A percentile compares a stretch with the other conserved stretches of the same genome.
Conservation (phyloP, 176 grass and related monocot species). For the Oryza longistaminata region DNA sequence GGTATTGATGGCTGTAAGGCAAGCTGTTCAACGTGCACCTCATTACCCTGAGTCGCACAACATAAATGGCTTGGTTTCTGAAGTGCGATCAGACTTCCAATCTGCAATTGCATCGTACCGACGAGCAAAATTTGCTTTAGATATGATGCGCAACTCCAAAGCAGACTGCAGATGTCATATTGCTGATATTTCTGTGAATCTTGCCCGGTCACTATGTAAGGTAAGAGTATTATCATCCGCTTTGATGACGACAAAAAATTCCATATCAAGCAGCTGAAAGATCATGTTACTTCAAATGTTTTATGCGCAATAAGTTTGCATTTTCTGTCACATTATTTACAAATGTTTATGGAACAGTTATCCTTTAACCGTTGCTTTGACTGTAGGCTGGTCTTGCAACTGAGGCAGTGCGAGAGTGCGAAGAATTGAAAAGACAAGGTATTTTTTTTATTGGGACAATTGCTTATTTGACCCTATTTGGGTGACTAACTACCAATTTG, state of each 20-base stretch:
- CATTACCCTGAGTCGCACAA: slow-evolving; percentile 83
- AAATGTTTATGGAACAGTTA: slow-evolving; percentile 16
- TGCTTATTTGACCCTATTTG: too few species aligned
- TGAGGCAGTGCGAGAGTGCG: slow-evolving; percentile 66
- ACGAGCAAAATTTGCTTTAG: slow-evolving; percentile 62
- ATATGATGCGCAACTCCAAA: slow-evolving; percentile 43
- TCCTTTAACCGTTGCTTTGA: slow-evolving; percentile 25
- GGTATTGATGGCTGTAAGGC: slow-evolving; percentile 84
- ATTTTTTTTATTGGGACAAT: too few species aligned
- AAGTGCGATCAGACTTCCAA: slow-evolving; percentile 76
- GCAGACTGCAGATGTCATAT: slow-evolving; percentile 48
- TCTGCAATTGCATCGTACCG: slow-evolving; percentile 72
- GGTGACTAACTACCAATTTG: too few species aligned
- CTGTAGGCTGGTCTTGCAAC: slow-evolving; percentile 73
- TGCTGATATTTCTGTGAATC: slow-evolving; percentile 79
- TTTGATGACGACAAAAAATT: slow-evolving; percentile 24
- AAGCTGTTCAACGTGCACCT: slow-evolving; percentile 79
- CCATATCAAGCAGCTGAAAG: slow-evolving; percentile 6
- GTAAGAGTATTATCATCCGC: slow-evolving; percentile 44
- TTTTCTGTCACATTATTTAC: slow-evolving; percentile 21
- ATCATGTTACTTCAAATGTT: neutral
- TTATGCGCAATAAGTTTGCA: neutral
- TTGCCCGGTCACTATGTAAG: slow-evolving; percentile 86
- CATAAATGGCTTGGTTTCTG: slow-evolving; percentile 80
- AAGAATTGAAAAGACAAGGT: slow-evolving; percentile 83